Percentiles rank a stretch among this genome's conserved stretches.
These are phyloP conservation scores for Blastobotrys chiropterorum DNA, from an alignment of 805 yeast genomes.

Conservation along the genomic window DNA sequence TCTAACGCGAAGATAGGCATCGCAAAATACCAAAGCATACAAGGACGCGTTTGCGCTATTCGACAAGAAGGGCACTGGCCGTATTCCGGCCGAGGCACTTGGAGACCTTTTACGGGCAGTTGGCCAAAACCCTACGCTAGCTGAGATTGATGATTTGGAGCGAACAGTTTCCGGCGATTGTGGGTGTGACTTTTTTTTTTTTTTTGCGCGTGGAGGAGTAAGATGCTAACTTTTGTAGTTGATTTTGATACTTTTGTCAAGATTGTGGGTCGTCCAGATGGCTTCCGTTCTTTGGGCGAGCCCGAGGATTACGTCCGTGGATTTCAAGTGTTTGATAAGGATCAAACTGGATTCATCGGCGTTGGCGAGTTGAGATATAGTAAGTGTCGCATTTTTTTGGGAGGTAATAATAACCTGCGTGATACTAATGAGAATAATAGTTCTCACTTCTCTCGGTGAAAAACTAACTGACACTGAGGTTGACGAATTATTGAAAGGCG, in stretches of 20 bases:
- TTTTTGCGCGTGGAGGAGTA: neutral
- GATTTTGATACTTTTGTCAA: constrained; percentile 73
- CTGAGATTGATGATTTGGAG: constrained; percentile 66
- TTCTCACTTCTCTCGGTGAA: constrained; percentile 93
- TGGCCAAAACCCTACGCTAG: constrained; percentile 96
- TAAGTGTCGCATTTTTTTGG: no score
- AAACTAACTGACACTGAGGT: constrained; percentile 86
- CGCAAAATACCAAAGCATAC: constrained; percentile 40
- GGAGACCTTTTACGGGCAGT: constrained; percentile 95
- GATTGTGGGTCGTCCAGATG: constrained; percentile 79
- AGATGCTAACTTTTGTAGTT: constrained; percentile 35
- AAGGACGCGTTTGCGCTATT: constrained; percentile 96
- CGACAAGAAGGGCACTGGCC: constrained; percentile 93
- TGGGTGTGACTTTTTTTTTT: no score
- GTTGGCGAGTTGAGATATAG: constrained; percentile 93
- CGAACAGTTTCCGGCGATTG: constrained; percentile 32
- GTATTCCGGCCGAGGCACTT: constrained; percentile 72
- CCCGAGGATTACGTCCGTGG: constrained; percentile 92
- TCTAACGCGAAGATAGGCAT: no score
- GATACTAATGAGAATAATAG: constrained; percentile 11
- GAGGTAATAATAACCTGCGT: no score
- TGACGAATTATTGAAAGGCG: constrained; percentile 93
- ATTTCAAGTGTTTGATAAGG: constrained; percentile 97
- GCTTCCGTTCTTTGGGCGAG: constrained; percentile 80
- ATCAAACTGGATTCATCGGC: constrained; percentile 89